Base-by-base conservation (phyloP, 192 early-diverging fungal genomes). In the Linnemannia hyalina region DNA sequence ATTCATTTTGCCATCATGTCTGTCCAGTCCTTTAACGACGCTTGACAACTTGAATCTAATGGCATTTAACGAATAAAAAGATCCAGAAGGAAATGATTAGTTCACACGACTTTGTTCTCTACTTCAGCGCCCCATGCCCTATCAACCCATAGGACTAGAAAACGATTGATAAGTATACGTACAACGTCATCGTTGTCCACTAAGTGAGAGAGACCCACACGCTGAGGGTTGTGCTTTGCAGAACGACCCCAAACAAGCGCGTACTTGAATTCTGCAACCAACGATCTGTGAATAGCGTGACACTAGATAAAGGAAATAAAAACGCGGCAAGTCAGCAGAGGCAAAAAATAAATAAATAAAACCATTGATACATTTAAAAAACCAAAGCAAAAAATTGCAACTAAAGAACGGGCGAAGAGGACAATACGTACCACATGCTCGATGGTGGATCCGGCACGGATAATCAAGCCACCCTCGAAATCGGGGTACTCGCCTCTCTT, bases 171-270 rank as follows among this genome's bases (percentile, higher is more conserved):
- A 0, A 49, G 38, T 32, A 40, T 68, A 83, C 82, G 32, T 80
- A 99, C 94, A 38, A 99, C 97, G 89, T 99, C 98, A 80, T 98
- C 98, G 89, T 98, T 96, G 68, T 98, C 93, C 42, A 97, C 91
- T 68, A 94, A 76, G 78, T 98, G 97, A 13, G 88, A 82, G 29
- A 98, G 85, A 8, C 98, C 98, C 5, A 97, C 98, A 77, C 97
- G 94, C 88, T 99, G 98, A 40, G 98, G 98, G 82, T 94, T 97
- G 90, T 99, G 97, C 85, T 99, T 99, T 73, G 98, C 94, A 22
- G 97, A 98, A 57, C 85, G 77, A 84, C 90, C 92, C 98, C 98
- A 99, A 18, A 99, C 97, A 52, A 99, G 90, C 3, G 98, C 98
- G 87, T 97, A 99, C 90, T 95, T 95, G 92, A 99, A 98, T 60